phyloP scores from a whole-genome alignment of 2,329 filamentous ascomycete species.

The Sporothrix phasma region DNA sequence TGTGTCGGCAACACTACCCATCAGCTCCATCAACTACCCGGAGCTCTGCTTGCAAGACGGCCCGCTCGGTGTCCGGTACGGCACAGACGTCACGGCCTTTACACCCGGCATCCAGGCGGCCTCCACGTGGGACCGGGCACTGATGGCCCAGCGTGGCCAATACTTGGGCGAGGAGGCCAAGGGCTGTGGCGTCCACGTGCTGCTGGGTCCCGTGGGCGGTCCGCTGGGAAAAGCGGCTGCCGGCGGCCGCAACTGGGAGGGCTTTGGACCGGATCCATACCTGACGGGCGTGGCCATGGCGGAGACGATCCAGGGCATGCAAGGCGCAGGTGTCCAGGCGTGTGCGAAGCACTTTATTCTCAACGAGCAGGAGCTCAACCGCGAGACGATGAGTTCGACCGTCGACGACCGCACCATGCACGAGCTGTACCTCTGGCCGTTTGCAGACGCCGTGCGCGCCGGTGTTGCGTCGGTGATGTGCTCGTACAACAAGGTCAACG shows the following conservation, averaged over 20 bases:
- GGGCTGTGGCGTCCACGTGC: conserved; percentile 29
- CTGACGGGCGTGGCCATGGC: conserved; percentile 53
- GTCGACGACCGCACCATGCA: conserved; percentile 57
- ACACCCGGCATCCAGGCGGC: conserved; percentile 71
- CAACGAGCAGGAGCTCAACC: conserved; percentile 59
- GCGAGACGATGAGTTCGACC: conserved; percentile 44
- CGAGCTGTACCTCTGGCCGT: conserved; percentile 59
- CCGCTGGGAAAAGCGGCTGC: conserved; percentile 63
- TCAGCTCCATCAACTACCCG: conserved; percentile 53
- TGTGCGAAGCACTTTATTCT: conserved; percentile 52
- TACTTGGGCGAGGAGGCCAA: conserved; percentile 61
- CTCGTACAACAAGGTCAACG: conserved; percentile 62
- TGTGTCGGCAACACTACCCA: conserved; percentile 56
- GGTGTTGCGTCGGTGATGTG: conserved; percentile 62
- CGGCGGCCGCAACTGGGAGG: conserved; percentile 76
- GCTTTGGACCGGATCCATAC: conserved; percentile 70
- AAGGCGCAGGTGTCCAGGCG: conserved; percentile 41
- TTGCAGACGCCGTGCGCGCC: conserved; percentile 56
- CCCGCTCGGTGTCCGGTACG: conserved; percentile 64
- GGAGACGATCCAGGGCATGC: conserved; percentile 51
- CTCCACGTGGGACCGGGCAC: conserved; percentile 66
- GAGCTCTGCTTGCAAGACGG: conserved; percentile 72
- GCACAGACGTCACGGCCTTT: conserved; percentile 63
- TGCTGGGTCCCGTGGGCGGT: conserved; percentile 52
- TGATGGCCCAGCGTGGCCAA: conserved; percentile 61